phyloP scores from a whole-genome alignment of 2,329 filamentous ascomycete species.

The Trematosphaeria pertusa region DNA sequence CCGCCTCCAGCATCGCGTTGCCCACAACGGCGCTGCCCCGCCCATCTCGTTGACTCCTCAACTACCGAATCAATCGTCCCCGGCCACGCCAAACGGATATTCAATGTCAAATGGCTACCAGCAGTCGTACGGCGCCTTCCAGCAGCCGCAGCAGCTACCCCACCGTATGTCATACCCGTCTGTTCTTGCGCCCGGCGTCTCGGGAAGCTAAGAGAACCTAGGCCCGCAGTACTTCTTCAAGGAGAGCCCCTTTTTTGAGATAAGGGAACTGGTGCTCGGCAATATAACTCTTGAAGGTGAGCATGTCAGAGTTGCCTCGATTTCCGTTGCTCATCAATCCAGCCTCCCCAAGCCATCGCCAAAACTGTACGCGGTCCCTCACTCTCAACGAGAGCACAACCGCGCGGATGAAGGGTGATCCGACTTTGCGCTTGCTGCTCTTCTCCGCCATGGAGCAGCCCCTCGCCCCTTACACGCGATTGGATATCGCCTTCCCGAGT shows the following conservation, averaged over 20 bases:
- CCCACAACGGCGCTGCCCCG: constrained; percentile 49
- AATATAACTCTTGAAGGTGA: constrained; percentile 76
- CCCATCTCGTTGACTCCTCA: constrained; percentile 26
- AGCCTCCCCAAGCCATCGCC: constrained; percentile 67
- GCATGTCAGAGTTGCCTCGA: constrained; percentile 29
- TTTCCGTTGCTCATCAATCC: constrained; percentile 6
- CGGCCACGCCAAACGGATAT: constrained; percentile 31
- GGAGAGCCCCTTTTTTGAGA: constrained; percentile 83
- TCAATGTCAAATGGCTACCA: constrained; percentile 30
- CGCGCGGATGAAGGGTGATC: constrained; percentile 64
- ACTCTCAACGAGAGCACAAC: constrained; percentile 62
- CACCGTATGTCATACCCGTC: constrained; percentile 23
- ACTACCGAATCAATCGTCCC: too few relatives aligned
- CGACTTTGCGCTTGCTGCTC: constrained; percentile 76
- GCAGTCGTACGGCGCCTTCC: constrained; percentile 18
- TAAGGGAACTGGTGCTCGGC: constrained; percentile 69
- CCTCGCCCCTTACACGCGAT: constrained; percentile 37
- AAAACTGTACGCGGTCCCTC: constrained; percentile 66
- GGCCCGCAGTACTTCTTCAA: constrained; percentile 65
- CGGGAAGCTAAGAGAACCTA: constrained; percentile 30
- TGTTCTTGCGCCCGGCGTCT: background rate
- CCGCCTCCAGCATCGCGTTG: constrained; percentile 49
- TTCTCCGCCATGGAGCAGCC: constrained; percentile 75
- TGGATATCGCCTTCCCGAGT: constrained; percentile 86
- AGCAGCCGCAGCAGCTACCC: constrained; percentile 19